These are phyloP conservation scores for Leccinum broughii DNA, from an alignment of 768 basidiomycete species.

Conservation along the genomic window DNA sequence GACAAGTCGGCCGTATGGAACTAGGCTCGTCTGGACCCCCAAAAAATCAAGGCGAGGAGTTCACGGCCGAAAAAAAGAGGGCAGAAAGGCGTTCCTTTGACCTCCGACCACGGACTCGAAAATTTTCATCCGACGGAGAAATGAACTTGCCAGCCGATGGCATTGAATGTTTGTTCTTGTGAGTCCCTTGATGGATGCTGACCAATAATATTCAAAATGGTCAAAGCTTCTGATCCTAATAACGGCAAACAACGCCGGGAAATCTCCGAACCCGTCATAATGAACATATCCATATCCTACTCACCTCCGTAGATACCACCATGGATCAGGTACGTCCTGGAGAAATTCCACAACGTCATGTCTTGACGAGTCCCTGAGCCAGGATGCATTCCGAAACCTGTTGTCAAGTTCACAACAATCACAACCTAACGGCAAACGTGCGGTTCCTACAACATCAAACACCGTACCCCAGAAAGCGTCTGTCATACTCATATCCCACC, in stretches of 20 bases:
- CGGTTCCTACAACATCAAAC: constrained; percentile 3
- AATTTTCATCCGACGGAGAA: constrained; percentile 2
- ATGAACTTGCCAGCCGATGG: background rate
- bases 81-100: constrained; percentile 4
- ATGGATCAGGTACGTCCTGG: constrained; percentile 31
- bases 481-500: constrained; percentile 3
- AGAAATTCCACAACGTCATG: background rate
- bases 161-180: too few species aligned
- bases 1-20: constrained; percentile 1
- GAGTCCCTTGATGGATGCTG: constrained; percentile 1
- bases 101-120: background rate
- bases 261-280: background rate
- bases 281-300: background rate
- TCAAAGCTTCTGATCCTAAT: constrained; percentile 29
- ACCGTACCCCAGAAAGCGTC: constrained; percentile 16
- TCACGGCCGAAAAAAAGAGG: background rate
- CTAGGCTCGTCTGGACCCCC: background rate
- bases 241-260: constrained; percentile 29
- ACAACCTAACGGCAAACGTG: constrained; percentile 14
- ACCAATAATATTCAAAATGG: constrained; percentile 12
- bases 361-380: constrained; percentile 1
- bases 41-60: constrained; percentile 2
- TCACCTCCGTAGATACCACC: background rate
- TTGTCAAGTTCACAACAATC: constrained; percentile 38
- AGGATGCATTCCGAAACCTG: constrained; percentile 64